phyloP scores from a whole-genome alignment of 768 basidiomycete species.

The Termitomyces sp. region DNA sequence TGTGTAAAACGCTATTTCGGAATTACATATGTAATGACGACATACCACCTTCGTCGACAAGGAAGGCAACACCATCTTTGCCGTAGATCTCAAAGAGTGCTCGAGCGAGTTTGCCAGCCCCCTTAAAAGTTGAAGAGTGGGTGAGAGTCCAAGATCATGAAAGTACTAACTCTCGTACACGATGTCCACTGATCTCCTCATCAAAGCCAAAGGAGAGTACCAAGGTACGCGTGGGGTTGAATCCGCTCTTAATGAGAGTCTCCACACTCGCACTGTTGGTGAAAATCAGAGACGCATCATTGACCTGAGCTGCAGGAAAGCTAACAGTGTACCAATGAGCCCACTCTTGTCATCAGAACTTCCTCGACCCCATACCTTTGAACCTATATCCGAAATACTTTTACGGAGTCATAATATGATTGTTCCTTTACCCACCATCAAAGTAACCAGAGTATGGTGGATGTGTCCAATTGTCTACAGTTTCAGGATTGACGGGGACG shows the following conservation, averaged over 20 bases:
- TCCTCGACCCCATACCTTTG: slow-evolving; percentile 74
- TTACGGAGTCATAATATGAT: neutral
- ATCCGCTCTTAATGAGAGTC: slow-evolving; percentile 54
- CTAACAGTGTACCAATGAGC: slow-evolving; percentile 47
- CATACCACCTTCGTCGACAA: slow-evolving; percentile 86
- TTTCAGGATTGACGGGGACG: slow-evolving; percentile 52
- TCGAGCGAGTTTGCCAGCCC: slow-evolving; percentile 42
- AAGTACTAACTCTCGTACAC: slow-evolving; percentile 22
- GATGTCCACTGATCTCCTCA: slow-evolving; percentile 57
- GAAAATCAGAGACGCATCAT: neutral
- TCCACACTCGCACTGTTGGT: slow-evolving; percentile 47
- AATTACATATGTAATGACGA: neutral
- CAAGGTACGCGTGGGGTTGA: slow-evolving; percentile 56
- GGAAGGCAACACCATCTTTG: slow-evolving; percentile 61
- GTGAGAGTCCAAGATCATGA: neutral
- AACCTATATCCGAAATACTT: slow-evolving; percentile 17
- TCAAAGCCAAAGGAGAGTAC: slow-evolving; percentile 71
- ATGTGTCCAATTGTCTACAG: slow-evolving; percentile 43
- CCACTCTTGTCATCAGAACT: slow-evolving; percentile 71
- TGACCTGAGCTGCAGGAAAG: neutral
- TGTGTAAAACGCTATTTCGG: neutral
- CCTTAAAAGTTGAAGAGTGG: slow-evolving; percentile 28
- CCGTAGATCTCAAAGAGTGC: slow-evolving; percentile 61
- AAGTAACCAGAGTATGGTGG: slow-evolving; percentile 56
- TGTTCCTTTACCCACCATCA: slow-evolving; percentile 31